Conservation (phyloP, 108 stramenopile genomes). For the Skeletonema costatum region DNA sequence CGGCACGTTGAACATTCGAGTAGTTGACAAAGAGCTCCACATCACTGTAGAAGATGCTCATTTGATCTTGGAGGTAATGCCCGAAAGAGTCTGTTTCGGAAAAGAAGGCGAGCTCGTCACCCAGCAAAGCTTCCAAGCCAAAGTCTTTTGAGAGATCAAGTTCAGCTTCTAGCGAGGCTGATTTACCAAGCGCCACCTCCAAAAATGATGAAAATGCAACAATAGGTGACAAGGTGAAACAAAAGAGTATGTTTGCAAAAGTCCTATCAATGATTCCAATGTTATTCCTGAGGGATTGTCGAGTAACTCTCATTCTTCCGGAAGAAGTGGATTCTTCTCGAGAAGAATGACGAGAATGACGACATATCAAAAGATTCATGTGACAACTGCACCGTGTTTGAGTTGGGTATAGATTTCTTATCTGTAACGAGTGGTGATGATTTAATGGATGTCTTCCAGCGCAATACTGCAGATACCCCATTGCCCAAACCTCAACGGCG, state of each 20-base stretch:
- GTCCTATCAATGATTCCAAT: constrained; percentile 68
- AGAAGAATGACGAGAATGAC: constrained; percentile 22
- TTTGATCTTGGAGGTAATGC: constrained; percentile 68
- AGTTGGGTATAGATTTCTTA: constrained; percentile 75
- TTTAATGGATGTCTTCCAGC: constrained; percentile 59
- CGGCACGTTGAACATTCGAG: constrained; percentile 69
- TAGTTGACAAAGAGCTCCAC: constrained; percentile 71
- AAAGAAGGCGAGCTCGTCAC: constrained; percentile 20
- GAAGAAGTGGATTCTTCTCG: constrained; percentile 12
- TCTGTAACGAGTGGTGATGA: constrained; percentile 76
- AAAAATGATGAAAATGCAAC: constrained; percentile 40
- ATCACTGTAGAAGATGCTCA: constrained; percentile 80
- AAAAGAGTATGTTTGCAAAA: constrained; percentile 64
- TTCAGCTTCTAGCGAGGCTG: constrained; percentile 15
- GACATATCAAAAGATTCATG: constrained; percentile 25
- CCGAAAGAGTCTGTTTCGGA: constrained; percentile 17
- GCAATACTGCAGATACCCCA: constrained; percentile 24
- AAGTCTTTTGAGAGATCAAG: constrained; percentile 8
- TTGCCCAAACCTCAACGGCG: constrained; percentile 3
- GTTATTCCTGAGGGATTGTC: constrained; percentile 72
- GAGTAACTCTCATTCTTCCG: constrained; percentile 67
- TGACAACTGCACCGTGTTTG: constrained; percentile 57
- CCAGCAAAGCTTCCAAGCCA: constrained; percentile 26
- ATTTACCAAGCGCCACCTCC: constrained; percentile 1
- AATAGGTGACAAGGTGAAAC: constrained; percentile 68